phyloP scores from a whole-genome alignment of 306 rosid species.

The Inga leiocalycina region DNA sequence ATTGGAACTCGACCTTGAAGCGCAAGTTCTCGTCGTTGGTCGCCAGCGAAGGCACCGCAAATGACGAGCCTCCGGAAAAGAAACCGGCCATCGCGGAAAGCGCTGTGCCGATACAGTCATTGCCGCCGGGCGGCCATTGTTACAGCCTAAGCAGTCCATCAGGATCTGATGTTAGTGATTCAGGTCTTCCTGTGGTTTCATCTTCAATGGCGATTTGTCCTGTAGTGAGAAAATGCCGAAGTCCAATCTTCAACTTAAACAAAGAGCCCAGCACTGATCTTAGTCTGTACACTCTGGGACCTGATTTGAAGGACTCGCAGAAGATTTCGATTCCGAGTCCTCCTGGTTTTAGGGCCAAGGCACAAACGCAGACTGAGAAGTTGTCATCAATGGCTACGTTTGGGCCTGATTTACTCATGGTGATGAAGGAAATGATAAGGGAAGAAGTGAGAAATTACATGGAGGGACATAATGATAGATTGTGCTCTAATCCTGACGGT shows the following conservation, averaged over 20 bases:
- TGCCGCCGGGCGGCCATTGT: not conserved
- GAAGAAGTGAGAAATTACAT: slow-evolving; percentile 57
- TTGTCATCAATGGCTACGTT: slow-evolving; percentile 9
- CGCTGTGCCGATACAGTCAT: not conserved
- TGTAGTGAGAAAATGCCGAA: slow-evolving; percentile 17
- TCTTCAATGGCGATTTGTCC: slow-evolving; percentile 18
- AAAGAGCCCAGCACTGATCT: slow-evolving; percentile 50
- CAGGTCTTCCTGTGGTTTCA: slow-evolving; percentile 23
- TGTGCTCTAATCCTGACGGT: slow-evolving; percentile 1
- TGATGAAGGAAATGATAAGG: slow-evolving; percentile 52
- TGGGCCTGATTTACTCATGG: slow-evolving; percentile 40
- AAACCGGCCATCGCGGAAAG: not conserved
- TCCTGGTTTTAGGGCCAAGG: not conserved
- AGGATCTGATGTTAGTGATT: slow-evolving; percentile 54
- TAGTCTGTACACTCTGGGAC: slow-evolving; percentile 44
- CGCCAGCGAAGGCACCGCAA: not conserved
- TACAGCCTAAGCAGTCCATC: slow-evolving; percentile 43
- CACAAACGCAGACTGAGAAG: not conserved
- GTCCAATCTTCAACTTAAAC: not conserved
- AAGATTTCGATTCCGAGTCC: not conserved
- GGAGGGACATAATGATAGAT: slow-evolving; percentile 5
- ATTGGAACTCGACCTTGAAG: slow-evolving; percentile 68
- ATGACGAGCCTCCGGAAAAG: slow-evolving; percentile 20
- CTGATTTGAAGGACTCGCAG: slow-evolving; percentile 7
- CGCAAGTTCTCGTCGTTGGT: slow-evolving; percentile 40